Base-by-base conservation (phyloP, 768 basidiomycete genomes). In the Rhodosporidiobolus odoratus region DNA sequence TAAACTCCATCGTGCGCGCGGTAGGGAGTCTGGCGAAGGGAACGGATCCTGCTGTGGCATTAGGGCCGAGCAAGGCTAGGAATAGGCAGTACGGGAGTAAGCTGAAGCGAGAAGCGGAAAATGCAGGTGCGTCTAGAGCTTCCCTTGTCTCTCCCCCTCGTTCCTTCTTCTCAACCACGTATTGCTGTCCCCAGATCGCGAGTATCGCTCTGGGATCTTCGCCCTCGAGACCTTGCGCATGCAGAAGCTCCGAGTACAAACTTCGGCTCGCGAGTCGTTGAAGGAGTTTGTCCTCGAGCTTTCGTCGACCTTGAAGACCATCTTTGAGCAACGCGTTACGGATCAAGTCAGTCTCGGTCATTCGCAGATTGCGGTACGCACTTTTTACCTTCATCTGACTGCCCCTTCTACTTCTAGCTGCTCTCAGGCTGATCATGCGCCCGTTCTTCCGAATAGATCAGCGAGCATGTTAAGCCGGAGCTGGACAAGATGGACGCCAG, bases 201-300 rank as follows among this genome's bases (percentile, higher is more conserved):
- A 74, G 56, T 74, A 74, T 27, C 69, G 73, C 3, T 50, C 62
- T 40, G 62, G 58, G 27, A 62, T 74, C 30, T 74, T 71, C 63
- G 74, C 68, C 23, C 66, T 77, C 48, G 77, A 77, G 59, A 77
- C 77, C 6, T 66, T 77, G 7, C 68, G 76, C 4, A 58, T 76
- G n/a, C 77, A 77, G 54, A 67, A 72, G 47, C 58, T 64, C 25
- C 70, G 75, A 21, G 75, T 77, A 4, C 63, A 65, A 38, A 58
- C 71, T 17, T 69, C 77, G 4, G 71, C 74, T 16, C 35, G 63
- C 19, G 52, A 60, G 47, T 71, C 67, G 6, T 57, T 77, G 17
- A 45, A 57, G 25, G 77, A 77, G 48, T 72, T 73, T 38, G 74
- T 66, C 35, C 59, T 40, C 43, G 77, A 77, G 41, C 54, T 77